Conservation (phyloP, 495 filamentous ascomycete species). For the Collariella sp. region DNA sequence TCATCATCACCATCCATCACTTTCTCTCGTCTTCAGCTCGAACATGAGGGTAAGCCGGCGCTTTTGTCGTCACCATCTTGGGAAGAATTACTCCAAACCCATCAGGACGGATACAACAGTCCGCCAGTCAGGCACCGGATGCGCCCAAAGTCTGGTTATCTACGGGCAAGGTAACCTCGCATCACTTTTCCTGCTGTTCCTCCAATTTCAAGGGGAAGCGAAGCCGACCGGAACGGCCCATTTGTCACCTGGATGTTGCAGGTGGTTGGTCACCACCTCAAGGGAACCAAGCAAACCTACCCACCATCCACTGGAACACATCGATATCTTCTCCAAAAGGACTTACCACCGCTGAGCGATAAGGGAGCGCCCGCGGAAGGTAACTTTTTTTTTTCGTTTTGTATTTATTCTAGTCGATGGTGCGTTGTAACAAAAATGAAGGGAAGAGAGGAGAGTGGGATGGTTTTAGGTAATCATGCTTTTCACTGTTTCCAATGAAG, state of each 20-base stretch:
- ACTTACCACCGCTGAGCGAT: neutral
- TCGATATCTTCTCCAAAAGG: too few relatives aligned
- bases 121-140: neutral
- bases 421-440: slow-evolving; percentile 6
- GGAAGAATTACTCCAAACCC: too few relatives aligned
- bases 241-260: too few relatives aligned
- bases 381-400: slow-evolving; percentile 12
- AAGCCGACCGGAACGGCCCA: too few relatives aligned
- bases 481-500: slow-evolving; percentile 4
- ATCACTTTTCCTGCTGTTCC: too few relatives aligned
- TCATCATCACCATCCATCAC: slow-evolving; percentile 23
- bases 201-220: too few relatives aligned
- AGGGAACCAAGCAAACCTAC: too few relatives aligned
- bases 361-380: slow-evolving; percentile 12
- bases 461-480: slow-evolving; percentile 2
- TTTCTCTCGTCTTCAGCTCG: slow-evolving; percentile 33
- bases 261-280: too few relatives aligned
- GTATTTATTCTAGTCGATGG: slow-evolving; percentile 13
- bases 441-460: neutral
- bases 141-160: neutral
- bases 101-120: neutral
- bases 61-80: slow-evolving; percentile 1
- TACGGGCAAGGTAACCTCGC: too few relatives aligned
- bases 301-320: too few relatives aligned
- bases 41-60: slow-evolving; percentile 54